Evolutionary conservation across 768 basidiomycete genomes (phyloP), one percentile per base, ranked within the genome.

Genomic region (Boletus vermiculosoides): DNA sequence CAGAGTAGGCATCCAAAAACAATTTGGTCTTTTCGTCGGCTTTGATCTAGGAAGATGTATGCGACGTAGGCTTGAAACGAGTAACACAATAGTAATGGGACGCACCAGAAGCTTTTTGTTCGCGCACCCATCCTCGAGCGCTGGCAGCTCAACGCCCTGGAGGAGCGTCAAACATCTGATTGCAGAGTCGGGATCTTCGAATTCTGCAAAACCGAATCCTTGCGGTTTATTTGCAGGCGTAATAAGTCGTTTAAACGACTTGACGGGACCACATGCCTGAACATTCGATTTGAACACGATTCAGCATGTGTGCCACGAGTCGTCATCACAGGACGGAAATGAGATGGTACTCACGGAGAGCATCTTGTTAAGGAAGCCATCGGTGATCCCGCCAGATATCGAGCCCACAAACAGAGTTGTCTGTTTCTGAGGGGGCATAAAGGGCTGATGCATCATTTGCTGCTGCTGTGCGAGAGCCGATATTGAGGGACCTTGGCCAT

Each of bases 121-220:
- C 18, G 79, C 80, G 42, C 84, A 80, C 0, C 81, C 81, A 45
- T 83, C 80, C 62, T 83, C 80, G 57, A 84, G 69, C 50, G 85
- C 83, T 11, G 86, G 86, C 39, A 91, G 66, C 62, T 83, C 83
- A 44, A 85, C 74, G 18, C 81, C 78, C 65, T 90, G 84, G 60
- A 91, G 74, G 57, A 89, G 77, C 33, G 76, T 73, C 62, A 89
- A 73, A 42, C 86, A 92, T 59, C 95, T 81, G 58, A 95, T 74
- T 4, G 97, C 94, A 58, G 88, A 86, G 69, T 95, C 91, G 15
- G 96, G 92, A 53, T 95, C 95, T 69, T 95, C 91, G 68, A 84
- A 98, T 71, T 96, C 92, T 48, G 93, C 96, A 73, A 98, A 99
- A 11, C 95, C 97, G 68, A 98, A 98, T 3, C 93, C 94, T 76